Conservation (phyloP, 768 basidiomycete species). For the Leccinum fibrillosum region DNA sequence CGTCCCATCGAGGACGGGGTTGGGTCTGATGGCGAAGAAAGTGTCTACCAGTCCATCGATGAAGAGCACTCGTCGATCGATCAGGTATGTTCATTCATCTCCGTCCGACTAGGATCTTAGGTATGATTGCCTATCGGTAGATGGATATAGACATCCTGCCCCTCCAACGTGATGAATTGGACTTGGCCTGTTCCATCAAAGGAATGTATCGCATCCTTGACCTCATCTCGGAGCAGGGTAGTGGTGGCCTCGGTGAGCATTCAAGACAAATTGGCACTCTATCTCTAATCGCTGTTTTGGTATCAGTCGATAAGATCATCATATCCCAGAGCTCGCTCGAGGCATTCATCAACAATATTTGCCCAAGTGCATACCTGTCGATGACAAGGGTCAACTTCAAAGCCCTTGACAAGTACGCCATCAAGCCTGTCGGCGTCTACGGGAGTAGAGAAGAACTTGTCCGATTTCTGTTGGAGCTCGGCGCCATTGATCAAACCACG, state of each 20-base stretch:
- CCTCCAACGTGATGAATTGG: conserved; percentile 11
- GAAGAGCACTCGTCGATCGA: conserved; percentile 2
- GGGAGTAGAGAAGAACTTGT: conserved; percentile 53
- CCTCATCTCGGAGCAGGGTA: conserved; percentile 48
- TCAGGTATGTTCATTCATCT: conserved; percentile 9
- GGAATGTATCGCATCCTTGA: conserved; percentile 56
- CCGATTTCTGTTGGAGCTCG: conserved; percentile 38
- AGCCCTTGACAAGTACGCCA: conserved; percentile 39
- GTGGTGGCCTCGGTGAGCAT: conserved; percentile 47
- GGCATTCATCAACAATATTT: conserved; percentile 45
- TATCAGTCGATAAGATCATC: conserved; percentile 58
- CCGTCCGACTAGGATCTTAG: background rate
- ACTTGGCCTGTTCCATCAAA: conserved; percentile 32
- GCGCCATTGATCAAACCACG: conserved; percentile 38
- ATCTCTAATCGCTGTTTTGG: background rate
- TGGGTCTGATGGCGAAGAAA: conserved; percentile 10
- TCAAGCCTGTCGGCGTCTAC: conserved; percentile 57
- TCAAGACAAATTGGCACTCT: background rate
- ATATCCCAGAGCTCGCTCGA: conserved; percentile 51
- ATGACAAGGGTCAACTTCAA: conserved; percentile 58
- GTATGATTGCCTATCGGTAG: conserved; percentile 6
- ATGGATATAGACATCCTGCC: conserved; percentile 13
- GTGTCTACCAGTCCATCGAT: conserved; percentile 13
- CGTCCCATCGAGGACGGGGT: background rate
- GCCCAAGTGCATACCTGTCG: conserved; percentile 50